Evolutionary conservation across 768 basidiomycete genomes (phyloP), one percentile per base, ranked within the genome.

Genomic region (Scleroderma citrinum): DNA sequence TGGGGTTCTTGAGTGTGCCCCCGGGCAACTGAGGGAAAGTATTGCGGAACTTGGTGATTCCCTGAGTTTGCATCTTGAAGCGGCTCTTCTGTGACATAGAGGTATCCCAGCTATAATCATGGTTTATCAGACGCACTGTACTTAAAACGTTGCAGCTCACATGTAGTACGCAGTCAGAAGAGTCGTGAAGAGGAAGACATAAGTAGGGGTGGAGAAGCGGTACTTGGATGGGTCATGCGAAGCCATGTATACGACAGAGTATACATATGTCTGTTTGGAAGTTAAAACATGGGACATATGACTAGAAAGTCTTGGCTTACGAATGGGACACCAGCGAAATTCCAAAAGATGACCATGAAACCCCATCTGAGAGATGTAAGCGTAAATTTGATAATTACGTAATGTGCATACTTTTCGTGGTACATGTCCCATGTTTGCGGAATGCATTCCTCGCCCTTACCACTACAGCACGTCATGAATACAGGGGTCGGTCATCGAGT

Each of bases 351-450:
- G 55, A 97, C 85, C 81, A 97, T 86, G 76, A 94, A 97, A 26
- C 94, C 90, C 89, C 89, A 91, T 61, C 80, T 82, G 42, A 44
- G 5, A 49, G 44, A 44, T 6, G 45, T 44, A 26, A 51, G 20
- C 13, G 39, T 47, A 26, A 50, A 36, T 54, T 12, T 23, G 11
- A 13, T 39, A 23, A 36, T 17, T 13, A 51, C 7, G 20, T 19
- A 23, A 46, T 37, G 10, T 53, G 49, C 75, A 53, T 70, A 87
- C 78, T 99, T 99, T 64, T 99, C 95, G 59, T 95, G 91, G 74
- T 85, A 96, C 92, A 99, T 99, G 60, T 97, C 96, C 95, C 96
- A 98, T 2, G 92, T 94, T 67, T 95, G 91, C 6, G 92, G 91
- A 53, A 94, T 92, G 59, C 89, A 92, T 61, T 95, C 92, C 60